Base-by-base conservation (phyloP, 371 early-diverging fungal species). In the Thermomucor indicae-seudaticae region DNA sequence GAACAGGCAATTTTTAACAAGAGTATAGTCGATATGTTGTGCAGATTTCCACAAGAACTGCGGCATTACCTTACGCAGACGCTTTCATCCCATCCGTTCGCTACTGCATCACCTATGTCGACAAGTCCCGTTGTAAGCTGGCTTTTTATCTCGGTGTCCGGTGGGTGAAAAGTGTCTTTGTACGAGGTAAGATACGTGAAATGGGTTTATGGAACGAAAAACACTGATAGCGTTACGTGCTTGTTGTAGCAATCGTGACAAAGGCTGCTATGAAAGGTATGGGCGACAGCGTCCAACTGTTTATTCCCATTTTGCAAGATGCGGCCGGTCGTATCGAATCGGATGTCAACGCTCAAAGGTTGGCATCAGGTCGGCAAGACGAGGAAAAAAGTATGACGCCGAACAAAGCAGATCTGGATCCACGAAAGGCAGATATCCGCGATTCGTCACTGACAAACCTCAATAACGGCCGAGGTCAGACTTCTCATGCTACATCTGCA, bases 61-160 rank as follows among this genome's bases (percentile, higher is more conserved):
- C 71, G 6, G 65, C 71, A 24, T 40, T 82, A 47, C 83, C 83
- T 8, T 82, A 79, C 59, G 78, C 78, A 16, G 83, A 82, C 51
- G 78, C 80, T 2, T 82, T 82, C 53, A 62, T 79, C 6, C 83
- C 83, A 16, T 66, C 72, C 20, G 51, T 78, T 6, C 67, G 72
- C 29, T 82, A 80, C 47, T 82, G 83, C 35, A 79, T 82, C 31
- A 75, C 78, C 0, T 79, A 63, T 62, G 63, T 78, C 10, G 55
- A 44, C 44, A 62, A 65, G 27, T 60, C 65, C 17, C 60, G 55
- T 7, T 72, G 76, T 52, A 80, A 71, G 39, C 55, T 82, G 12
- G 62, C 58, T 1, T 79, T 74, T 47, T 64, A 74, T 19, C 70
- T 68, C 11, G 79, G 79, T 23, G 78, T 82, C 31, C 70, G 77